Evolutionary conservation across 257 asterid genomes (phyloP).

Genomic region (Ligustrum vulgare): DNA sequence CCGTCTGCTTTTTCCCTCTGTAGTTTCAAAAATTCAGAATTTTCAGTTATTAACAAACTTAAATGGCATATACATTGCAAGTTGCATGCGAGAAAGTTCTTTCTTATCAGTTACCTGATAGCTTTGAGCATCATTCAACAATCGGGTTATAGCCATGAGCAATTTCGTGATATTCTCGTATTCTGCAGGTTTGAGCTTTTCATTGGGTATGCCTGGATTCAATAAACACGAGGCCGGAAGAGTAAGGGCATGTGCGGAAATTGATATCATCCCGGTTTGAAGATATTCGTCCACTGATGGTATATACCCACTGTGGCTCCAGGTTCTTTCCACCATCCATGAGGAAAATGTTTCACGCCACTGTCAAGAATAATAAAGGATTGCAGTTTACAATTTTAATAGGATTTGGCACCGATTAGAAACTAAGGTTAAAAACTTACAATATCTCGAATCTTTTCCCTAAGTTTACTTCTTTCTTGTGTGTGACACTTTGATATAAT

Average conservation of each 20-base stretch:
- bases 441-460: slow-evolving; percentile 32
- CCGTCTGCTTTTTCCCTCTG: slow-evolving; percentile 63
- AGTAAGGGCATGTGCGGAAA: slow-evolving; percentile 38
- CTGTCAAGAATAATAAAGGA: slow-evolving; percentile 19
- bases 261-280: slow-evolving; percentile 41
- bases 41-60: not conserved
- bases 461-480: slow-evolving; percentile 22
- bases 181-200: slow-evolving; percentile 13
- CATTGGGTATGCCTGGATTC: slow-evolving; percentile 10
- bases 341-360: slow-evolving; percentile 61
- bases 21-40: not conserved
- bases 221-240: slow-evolving; percentile 47
- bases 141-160: slow-evolving; percentile 49
- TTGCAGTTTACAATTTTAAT: not conserved
- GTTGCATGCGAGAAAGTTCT: too few relatives aligned
- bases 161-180: slow-evolving; percentile 45
- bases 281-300: slow-evolving; percentile 54
- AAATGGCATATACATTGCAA: not conserved
- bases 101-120: slow-evolving; percentile 42
- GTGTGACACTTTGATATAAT: slow-evolving; percentile 27
- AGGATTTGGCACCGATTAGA: not conserved
- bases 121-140: slow-evolving; percentile 57
- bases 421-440: slow-evolving; percentile 34
- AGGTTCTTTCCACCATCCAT: slow-evolving; percentile 62
- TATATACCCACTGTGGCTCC: slow-evolving; percentile 44